These are phyloP conservation scores for Aspergillus jensenii DNA, from an alignment of 2,329 filamentous ascomycete genomes.

Conservation along the genomic window DNA sequence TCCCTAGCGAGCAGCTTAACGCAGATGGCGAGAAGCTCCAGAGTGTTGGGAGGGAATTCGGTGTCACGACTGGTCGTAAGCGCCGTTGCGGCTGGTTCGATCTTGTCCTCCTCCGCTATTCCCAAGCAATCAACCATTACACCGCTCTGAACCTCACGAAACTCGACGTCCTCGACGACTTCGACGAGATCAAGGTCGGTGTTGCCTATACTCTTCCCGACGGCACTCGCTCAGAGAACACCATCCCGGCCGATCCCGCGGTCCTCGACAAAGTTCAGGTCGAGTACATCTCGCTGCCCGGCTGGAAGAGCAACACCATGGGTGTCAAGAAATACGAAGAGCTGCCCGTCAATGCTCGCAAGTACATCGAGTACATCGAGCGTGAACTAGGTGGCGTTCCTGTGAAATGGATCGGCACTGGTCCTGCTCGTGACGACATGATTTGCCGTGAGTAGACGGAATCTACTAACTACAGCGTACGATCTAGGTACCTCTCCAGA, in stretches of 20 bases:
- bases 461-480: neutral
- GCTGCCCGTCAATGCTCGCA: constrained; percentile 57
- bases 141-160: constrained; percentile 63
- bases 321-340: constrained; percentile 57
- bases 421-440: constrained; percentile 62
- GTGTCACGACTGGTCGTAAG: constrained; percentile 61
- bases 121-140: constrained; percentile 55
- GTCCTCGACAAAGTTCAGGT: constrained; percentile 55
- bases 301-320: constrained; percentile 62
- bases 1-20: constrained; percentile 63
- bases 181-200: constrained; percentile 63
- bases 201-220: constrained; percentile 55
- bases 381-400: constrained; percentile 54
- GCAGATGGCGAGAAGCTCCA: constrained; percentile 58
- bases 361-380: constrained; percentile 64
- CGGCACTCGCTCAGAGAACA: constrained; percentile 50
- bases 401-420: constrained; percentile 64
- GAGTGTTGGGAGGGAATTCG: constrained; percentile 53
- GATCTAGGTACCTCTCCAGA: neutral
- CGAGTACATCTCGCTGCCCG: constrained; percentile 59
- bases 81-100: constrained; percentile 67
- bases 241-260: constrained; percentile 59
- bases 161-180: constrained; percentile 63
- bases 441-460: constrained; percentile 45
- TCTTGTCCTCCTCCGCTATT: constrained; percentile 64